Percentiles rank a stretch among this genome's conserved stretches.
Evolutionary conservation across 345 rosid species (phyloP).

Genomic region (Murraya paniculata): DNA sequence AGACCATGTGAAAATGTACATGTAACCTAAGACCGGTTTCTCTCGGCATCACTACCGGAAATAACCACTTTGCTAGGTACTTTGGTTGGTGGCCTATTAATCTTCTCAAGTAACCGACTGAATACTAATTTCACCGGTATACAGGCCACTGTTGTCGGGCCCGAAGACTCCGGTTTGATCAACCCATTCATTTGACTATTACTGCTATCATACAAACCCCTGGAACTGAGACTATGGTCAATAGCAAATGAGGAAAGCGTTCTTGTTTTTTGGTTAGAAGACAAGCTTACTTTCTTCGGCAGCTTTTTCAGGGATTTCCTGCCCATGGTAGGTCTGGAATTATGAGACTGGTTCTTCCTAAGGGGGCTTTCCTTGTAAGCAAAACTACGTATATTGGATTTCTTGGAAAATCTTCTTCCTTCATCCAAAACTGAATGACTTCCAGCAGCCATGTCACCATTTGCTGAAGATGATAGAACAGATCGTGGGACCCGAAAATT

Average conservation of each 20-base stretch:
- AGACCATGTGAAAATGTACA: constrained; percentile 26
- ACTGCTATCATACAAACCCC: constrained; percentile 23
- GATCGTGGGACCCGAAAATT: constrained; percentile 78
- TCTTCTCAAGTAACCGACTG: constrained; percentile 98
- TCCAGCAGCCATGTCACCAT: constrained; percentile 35
- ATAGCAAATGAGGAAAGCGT: constrained; percentile 73
- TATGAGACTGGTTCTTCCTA: constrained; percentile 41
- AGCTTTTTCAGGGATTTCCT: constrained; percentile 48
- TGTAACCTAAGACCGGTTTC: constrained; percentile 35
- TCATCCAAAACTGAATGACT: constrained; percentile 34
- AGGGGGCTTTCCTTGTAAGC: constrained; percentile 37
- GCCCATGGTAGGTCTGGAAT: constrained; percentile 40
- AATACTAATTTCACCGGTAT: constrained; percentile 93
- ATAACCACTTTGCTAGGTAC: constrained; percentile 42
- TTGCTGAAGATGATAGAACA: constrained; percentile 43
- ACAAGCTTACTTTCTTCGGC: constrained; percentile 53
- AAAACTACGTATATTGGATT: constrained; percentile 32
- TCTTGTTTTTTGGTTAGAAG: constrained; percentile 77
- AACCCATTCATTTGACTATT: constrained; percentile 48
- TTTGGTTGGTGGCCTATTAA: constrained; percentile 87
- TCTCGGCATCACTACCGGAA: constrained; percentile 36
- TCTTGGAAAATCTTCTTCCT: constrained; percentile 46
- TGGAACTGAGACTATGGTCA: constrained; percentile 46
- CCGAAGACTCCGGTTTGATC: constrained; percentile 59
- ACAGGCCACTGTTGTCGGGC: constrained; percentile 90